Evolutionary conservation across 306 rosid genomes (phyloP), one percentile per base, ranked within the genome.

Genomic region (Gleditsia sinensis): DNA sequence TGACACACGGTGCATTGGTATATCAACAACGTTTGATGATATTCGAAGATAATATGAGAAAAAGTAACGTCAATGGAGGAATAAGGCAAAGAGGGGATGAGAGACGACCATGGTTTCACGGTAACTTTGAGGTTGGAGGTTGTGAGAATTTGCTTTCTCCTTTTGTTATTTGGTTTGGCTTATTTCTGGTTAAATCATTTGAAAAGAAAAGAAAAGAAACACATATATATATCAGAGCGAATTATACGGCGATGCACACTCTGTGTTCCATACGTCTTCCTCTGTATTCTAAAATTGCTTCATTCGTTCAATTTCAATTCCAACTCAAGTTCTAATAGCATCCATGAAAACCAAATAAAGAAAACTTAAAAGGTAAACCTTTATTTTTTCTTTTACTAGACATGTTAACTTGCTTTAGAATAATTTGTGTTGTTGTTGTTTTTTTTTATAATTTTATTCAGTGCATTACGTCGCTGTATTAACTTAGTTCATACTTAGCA

Each of bases 231-330:
- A 37, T 57, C 69, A 49, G 9, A 46, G 23, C 89, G 86, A 17
- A 76, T 64, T 78, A 33, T 66, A 10, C 53, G 92, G 82, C 86
- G 79, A 76, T 60, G n/a, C 54, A 58, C 3, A 66, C 89, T 83
- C 92, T 78, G 20, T 65, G 62, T 75, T 78, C 72, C 79, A 54
- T 17, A 27, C 49, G 13, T 78, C 69, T 72, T 59, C 50, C 58
- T 58, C 69, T 73, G 7, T 27, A 17, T 74, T 55, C 74, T 72
- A 60, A 54, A 54, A 54, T 54, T 10, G 8, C 17, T 54, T 4
- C 33, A 4, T 54, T 10, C 60, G n/a, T n/a, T n/a, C n/a, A n/a
- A 9, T 17, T 17, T 49, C 55, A 49, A 17, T 24, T 54, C 16
- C 17, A 7, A 7, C 43, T n/a, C n/a, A 37, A 6, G 17, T 42